Percentiles rank a stretch among this genome's conserved stretches.
phyloP scores from a whole-genome alignment of 352 stramenopile genomes.

The Pythium apleroticum region DNA sequence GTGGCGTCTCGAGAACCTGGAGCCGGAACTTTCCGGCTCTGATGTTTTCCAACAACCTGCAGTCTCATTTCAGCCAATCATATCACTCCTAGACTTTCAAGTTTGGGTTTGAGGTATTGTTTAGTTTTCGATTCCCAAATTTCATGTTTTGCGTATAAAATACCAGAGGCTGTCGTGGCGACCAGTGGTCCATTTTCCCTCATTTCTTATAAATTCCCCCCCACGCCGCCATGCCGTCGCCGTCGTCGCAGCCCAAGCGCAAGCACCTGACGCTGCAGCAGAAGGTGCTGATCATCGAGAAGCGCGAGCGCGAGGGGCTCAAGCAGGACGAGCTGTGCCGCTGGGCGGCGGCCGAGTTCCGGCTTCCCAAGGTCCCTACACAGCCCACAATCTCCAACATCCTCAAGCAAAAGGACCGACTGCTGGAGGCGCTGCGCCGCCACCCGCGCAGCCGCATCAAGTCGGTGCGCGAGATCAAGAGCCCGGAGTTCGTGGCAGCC shows the following conservation, averaged over 20 bases:
- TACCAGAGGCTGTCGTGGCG: background rate
- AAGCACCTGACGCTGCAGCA: constrained; percentile 21
- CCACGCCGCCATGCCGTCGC: no score
- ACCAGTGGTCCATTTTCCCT: constrained; percentile 2
- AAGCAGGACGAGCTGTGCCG: constrained; percentile 22
- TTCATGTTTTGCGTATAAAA: background rate
- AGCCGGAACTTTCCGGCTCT: background rate
- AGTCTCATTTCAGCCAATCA: background rate
- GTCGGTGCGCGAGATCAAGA: constrained; percentile 16
- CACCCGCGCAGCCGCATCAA: constrained; percentile 16
- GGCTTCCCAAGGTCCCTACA: constrained; percentile 15
- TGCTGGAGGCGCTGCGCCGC: constrained; percentile 15
- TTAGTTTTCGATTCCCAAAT: background rate
- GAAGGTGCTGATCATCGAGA: constrained; percentile 24
- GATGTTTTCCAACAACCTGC: no score
- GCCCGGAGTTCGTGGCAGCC: constrained; percentile 7
- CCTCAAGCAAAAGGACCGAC: constrained; percentile 20
- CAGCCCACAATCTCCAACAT: constrained; percentile 25
- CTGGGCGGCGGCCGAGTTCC: constrained; percentile 16
- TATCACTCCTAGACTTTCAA: no score
- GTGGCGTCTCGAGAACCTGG: no score
- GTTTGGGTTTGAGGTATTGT: no score
- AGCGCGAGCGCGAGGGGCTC: constrained; percentile 20
- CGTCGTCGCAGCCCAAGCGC: background rate
- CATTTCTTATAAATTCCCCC: no score